Conservation (phyloP, 1,139 yeast species). For the Saccharomyces hybrid region DNA sequence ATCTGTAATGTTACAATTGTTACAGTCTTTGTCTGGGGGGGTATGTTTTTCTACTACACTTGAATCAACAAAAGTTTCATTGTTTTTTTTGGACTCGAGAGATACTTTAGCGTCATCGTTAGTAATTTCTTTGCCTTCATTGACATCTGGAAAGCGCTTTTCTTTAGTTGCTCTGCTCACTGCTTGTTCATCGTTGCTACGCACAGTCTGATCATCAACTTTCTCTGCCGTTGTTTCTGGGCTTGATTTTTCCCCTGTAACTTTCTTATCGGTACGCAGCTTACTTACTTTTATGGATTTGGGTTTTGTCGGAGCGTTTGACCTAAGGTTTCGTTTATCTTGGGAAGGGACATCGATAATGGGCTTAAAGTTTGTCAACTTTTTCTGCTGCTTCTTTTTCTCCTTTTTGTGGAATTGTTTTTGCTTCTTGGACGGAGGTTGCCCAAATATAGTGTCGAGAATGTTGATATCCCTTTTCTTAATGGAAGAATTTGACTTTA, state of each 20-base stretch:
- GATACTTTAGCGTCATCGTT: neutral
- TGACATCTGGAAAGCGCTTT: neutral
- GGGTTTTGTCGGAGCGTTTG: neutral
- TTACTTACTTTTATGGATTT: conserved; percentile 6
- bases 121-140: neutral
- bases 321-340: conserved; percentile 5
- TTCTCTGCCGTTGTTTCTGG: neutral
- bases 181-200: neutral
- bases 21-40: neutral
- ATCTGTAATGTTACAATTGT: conserved; percentile 7
- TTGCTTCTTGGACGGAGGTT: conserved; percentile 1
- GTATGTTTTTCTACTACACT: neutral
- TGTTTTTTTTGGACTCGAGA: neutral
- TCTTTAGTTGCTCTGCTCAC: neutral
- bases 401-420: conserved; percentile 3
- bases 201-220: neutral
- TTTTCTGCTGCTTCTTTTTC: conserved; percentile 14
- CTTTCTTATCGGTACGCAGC: neutral
- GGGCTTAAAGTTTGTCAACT: conserved; percentile 14
- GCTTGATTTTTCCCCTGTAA: neutral
- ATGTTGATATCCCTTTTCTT: conserved; percentile 13
- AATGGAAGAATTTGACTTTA: conserved; percentile 6
- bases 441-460: conserved; percentile 21
- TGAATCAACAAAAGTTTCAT: neutral
- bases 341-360: conserved; percentile 17